Base-by-base conservation (phyloP, 805 yeast species). In the Clavispora asparagi region DNA sequence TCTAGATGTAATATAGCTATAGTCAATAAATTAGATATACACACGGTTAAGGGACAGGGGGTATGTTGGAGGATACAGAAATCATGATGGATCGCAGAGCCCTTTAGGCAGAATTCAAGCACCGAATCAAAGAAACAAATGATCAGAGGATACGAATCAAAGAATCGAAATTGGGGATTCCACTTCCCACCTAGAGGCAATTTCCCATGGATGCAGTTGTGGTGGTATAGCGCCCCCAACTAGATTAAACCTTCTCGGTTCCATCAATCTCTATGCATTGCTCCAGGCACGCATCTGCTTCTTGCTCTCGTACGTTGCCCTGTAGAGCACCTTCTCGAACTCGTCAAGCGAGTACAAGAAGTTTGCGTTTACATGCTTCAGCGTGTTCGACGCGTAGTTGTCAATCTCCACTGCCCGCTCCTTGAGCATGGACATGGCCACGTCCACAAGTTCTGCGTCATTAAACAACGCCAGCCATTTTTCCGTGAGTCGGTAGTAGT, bases 401-500 rank as follows among this genome's bases (percentile, higher is more conserved):
- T 83, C 83, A 27, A 91, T 81, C 59, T 79, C 85, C 45, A 81
- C 78, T 0, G 90, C 78, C 37, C 98, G 70, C 40, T 76, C 77
- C 46, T 80, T 75, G 27, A 87, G 59, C 73, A 90, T 77, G 37
- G 74, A 64, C 64, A 63, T 60, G 7, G 60, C 70, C 3, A 78
- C 74, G 7, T 74, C 74, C 1, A 82, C 74, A 32, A 90, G 67
- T 44, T 79, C 84, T 16, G 71, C 70, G 60, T 88, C 94, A 19
- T 73, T 77, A 60, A 84, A 87, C 64, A 91, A 67, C 40, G 72
- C 61, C 9, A 85, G 77, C 97, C 98, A 92, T 56, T 83, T 81
- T 44, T 83, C 81, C 6, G 85, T 85, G 26, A 90, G 63, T 19
- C 76, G 69, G 55, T 85, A 87, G 63, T 79, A 94, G 55, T 86